These are phyloP conservation scores for Asterochloris sp. DNA, from an alignment of 139 green algal species.

Conservation along the genomic window DNA sequence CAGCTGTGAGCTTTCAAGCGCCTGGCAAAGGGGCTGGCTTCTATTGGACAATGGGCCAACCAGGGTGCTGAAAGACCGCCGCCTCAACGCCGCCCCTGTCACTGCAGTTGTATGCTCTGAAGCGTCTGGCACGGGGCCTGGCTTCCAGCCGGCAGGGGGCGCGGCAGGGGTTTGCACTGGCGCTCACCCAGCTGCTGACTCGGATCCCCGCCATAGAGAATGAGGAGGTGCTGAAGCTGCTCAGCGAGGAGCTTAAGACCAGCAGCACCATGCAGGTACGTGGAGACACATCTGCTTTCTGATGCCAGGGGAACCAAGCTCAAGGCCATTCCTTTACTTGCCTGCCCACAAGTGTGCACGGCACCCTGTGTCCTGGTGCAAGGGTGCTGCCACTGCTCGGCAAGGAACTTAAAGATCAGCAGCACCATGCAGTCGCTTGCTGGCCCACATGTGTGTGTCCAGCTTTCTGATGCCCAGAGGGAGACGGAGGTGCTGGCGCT, in stretches of 20 bases:
- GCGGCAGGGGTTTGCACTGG: conserved; percentile 78
- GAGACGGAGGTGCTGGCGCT: no score
- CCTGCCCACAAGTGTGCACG: no score
- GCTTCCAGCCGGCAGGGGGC: conserved; percentile 59
- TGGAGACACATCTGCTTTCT: background rate
- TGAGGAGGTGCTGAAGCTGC: conserved; percentile 33
- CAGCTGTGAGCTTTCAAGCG: background rate
- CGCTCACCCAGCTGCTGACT: conserved; percentile 47
- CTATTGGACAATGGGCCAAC: background rate
- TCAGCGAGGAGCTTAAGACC: conserved; percentile 46
- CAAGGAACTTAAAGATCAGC: no score
- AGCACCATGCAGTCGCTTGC: no score
- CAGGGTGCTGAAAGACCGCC: background rate
- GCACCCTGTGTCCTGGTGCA: no score
- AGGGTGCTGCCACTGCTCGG: no score
- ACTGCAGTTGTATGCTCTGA: conserved; percentile 60
- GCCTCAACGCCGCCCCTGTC: background rate
- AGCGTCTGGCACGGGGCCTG: conserved; percentile 67
- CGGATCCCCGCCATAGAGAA: conserved; percentile 6
- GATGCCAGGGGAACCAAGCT: no score
- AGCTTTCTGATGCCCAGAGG: no score
- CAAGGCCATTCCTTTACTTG: no score
- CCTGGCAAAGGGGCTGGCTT: background rate
- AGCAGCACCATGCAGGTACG: conserved; percentile 40
- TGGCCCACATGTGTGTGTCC: no score